These are phyloP conservation scores for Ceratocystis cubensis DNA, from an alignment of 2,329 filamentous ascomycete species.

Conservation along the genomic window DNA sequence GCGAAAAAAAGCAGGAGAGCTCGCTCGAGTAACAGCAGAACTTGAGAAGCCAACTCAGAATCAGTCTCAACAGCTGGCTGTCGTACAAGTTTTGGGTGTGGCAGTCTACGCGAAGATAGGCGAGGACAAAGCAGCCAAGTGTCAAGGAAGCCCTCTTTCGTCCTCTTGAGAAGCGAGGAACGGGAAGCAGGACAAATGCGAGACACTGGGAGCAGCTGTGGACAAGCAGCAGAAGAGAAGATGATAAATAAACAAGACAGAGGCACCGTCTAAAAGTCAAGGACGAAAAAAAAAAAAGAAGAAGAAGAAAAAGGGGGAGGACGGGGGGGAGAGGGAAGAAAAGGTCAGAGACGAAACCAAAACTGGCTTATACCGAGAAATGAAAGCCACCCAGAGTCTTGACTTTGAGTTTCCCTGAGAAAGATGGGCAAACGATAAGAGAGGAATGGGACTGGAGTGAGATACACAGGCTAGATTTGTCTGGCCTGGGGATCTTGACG, in stretches of 20 bases:
- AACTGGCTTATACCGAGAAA: background rate
- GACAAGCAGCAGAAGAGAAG: background rate
- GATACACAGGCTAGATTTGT: background rate
- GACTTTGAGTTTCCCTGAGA: background rate
- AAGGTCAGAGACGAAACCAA: background rate
- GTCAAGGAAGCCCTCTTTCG: background rate
- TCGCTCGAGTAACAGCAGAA: background rate
- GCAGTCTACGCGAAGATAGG: slow-evolving; percentile 19
- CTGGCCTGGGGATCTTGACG: background rate
- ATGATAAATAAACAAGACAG: slow-evolving; percentile 3
- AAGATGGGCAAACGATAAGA: background rate
- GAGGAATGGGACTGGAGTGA: background rate
- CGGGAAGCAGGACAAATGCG: background rate
- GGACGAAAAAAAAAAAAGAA: background rate
- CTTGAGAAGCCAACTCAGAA: background rate
- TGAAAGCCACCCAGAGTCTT: background rate
- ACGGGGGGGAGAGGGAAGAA: background rate
- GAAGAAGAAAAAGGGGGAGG: background rate
- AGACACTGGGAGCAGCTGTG: background rate
- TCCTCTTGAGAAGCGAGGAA: background rate
- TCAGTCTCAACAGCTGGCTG: background rate
- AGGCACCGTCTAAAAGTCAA: background rate
- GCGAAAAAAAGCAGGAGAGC: background rate
- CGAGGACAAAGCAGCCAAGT: slow-evolving; percentile 12
- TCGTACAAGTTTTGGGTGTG: slow-evolving; percentile 15